These are phyloP conservation scores for Backusella psychrophila DNA, from an alignment of 192 early-diverging fungal genomes.

Conservation along the genomic window DNA sequence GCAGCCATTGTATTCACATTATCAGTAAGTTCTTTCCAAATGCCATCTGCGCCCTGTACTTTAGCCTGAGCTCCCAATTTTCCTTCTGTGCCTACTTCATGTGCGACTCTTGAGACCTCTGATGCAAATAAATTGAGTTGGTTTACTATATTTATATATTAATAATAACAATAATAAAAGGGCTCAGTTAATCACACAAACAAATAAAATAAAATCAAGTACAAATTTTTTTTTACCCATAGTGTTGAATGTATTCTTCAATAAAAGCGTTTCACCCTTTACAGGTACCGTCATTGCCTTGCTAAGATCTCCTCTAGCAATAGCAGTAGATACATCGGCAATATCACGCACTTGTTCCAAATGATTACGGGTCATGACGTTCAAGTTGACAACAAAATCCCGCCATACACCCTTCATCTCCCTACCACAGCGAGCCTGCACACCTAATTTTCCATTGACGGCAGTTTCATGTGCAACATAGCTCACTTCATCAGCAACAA, in stretches of 20 bases:
- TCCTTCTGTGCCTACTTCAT: conserved; percentile 68
- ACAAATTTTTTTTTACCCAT: conserved; percentile 63
- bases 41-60: conserved; percentile 37
- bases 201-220: background rate
- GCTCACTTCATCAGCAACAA: conserved; percentile 58
- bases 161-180: background rate
- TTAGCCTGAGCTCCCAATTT: conserved; percentile 66
- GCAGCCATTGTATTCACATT: conserved; percentile 60
- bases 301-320: conserved; percentile 67
- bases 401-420: conserved; percentile 53
- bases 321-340: conserved; percentile 66
- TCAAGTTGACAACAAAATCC: conserved; percentile 55
- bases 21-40: conserved; percentile 52
- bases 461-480: conserved; percentile 70
- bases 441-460: conserved; percentile 71
- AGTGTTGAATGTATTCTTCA: conserved; percentile 73
- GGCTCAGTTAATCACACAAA: background rate
- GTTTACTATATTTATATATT: conserved; percentile 36
- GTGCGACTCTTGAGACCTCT: conserved; percentile 64
- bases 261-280: conserved; percentile 68
- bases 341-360: conserved; percentile 64
- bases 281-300: conserved; percentile 65
- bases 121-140: conserved; percentile 51
- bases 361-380: conserved; percentile 53
- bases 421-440: conserved; percentile 50